Evolutionary conservation across 2,329 filamentous ascomycete genomes (phyloP), one percentile per base, ranked within the genome.

Genomic region (Hypocrella siamensis): DNA sequence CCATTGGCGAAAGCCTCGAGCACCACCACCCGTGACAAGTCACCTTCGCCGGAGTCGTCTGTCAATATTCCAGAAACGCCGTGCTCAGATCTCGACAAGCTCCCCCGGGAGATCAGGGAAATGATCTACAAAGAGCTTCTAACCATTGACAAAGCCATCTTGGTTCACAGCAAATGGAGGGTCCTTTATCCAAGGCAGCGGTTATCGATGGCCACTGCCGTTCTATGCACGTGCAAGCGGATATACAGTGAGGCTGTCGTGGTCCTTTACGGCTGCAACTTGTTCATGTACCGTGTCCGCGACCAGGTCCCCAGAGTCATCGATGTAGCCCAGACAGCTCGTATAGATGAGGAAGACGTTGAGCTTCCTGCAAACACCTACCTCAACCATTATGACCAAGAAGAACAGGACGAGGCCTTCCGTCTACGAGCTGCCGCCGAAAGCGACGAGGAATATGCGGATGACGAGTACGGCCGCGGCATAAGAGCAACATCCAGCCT

Each of bases 241-340:
- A 39, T 63, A 18, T 51, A 51, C 19, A 6, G 29, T 0, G 60
- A 67, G 42, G 58, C 55, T 2, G 38, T 51, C 2, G 41, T 41
- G 2, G 43, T 67, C 4, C 48, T 70, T 1, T 70, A 64, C 35
- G 57, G 60, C 3, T 48, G 56, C 18, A 70, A 70, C 31, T 50
- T 31, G 0, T 70, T 70, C 36, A 38, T 50, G 2, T 68, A 70
- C 37, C 45, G 52, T 6, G 44, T 67, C 10, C 54, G 63, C 2
- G 61, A 67, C 36, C 34, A 34, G 11, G 39, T 30, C 6, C 44
- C 41, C 2, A n/a, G 33, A 21, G 25, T 39, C 24, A 30, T 36
- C 3, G 31, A 46, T 21, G 26, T 49, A 7, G 19, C 35, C 5
- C 30, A 34, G 10, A 31, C 47, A 8, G 35, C 27, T 2, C 17